Conservation (phyloP, 495 filamentous ascomycete species). For the Terfezia claveryi region DNA sequence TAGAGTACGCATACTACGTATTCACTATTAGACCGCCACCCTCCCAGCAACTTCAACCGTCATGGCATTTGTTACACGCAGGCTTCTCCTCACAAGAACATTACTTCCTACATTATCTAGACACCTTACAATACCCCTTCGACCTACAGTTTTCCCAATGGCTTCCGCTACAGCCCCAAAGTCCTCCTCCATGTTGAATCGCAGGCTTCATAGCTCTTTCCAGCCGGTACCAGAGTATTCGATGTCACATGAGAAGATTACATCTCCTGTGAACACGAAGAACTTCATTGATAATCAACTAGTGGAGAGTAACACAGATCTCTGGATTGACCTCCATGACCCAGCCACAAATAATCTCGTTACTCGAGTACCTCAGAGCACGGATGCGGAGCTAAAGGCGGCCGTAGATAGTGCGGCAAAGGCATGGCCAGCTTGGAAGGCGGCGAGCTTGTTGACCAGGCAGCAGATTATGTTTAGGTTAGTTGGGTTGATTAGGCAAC, state of each 20-base stretch:
- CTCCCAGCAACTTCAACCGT: background rate
- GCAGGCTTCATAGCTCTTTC: slow-evolving; percentile 31
- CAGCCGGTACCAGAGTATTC: slow-evolving; percentile 42
- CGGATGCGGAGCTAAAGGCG: slow-evolving; percentile 67
- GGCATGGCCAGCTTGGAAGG: slow-evolving; percentile 74
- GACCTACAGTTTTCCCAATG: background rate
- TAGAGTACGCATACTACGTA: too few species aligned
- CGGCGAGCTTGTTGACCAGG: slow-evolving; percentile 58
- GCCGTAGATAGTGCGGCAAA: slow-evolving; percentile 72
- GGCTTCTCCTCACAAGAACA: background rate
- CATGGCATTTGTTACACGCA: background rate
- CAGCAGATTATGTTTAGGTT: slow-evolving; percentile 99
- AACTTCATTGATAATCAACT: slow-evolving; percentile 91
- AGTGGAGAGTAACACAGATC: slow-evolving; percentile 44
- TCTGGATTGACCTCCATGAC: slow-evolving; percentile 84
- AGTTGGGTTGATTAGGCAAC: slow-evolving; percentile 64
- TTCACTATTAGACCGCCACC: background rate
- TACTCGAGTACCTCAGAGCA: slow-evolving; percentile 91
- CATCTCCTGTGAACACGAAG: slow-evolving; percentile 52
- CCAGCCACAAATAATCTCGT: slow-evolving; percentile 96
- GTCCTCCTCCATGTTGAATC: slow-evolving; percentile 2
- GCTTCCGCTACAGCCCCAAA: background rate
- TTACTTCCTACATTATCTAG: background rate
- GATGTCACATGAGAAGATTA: slow-evolving; percentile 59
- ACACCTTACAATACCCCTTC: background rate